phyloP scores from a whole-genome alignment of 2,329 filamentous ascomycete genomes.

The Scleromitrula shiraiana region DNA sequence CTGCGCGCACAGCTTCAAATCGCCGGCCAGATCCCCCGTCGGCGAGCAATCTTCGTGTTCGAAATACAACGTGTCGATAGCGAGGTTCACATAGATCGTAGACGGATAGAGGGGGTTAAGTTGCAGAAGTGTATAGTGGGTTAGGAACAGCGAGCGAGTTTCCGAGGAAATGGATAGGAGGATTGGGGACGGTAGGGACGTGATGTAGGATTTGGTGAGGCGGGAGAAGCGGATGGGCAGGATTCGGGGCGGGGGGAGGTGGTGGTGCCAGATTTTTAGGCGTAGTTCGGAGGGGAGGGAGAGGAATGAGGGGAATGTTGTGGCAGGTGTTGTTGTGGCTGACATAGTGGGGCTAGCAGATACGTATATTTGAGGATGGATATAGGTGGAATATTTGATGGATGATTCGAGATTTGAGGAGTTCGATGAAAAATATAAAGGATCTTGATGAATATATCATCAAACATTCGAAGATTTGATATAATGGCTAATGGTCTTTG shows the following conservation, averaged over 20 bases:
- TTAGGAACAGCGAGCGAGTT: conserved; percentile 10
- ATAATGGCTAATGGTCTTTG: too few species aligned
- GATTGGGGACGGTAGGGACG: background rate
- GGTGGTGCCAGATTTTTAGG: conserved; percentile 9
- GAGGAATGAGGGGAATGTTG: conserved; percentile 1
- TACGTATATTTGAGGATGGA: too few species aligned
- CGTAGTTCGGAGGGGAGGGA: conserved; percentile 9
- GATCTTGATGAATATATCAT: too few species aligned
- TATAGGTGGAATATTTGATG: too few species aligned
- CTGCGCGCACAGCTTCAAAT: conserved; percentile 5
- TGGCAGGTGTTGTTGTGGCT: background rate
- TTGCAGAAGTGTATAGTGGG: conserved; percentile 4
- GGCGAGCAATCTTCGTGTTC: conserved; percentile 14
- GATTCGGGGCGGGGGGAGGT: conserved; percentile 5
- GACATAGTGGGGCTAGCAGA: background rate
- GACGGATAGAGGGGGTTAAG: conserved; percentile 9
- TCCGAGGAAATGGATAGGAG: conserved; percentile 11
- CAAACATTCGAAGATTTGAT: too few species aligned
- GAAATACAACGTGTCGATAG: conserved; percentile 12
- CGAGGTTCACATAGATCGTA: conserved; percentile 13
- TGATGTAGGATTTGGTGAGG: conserved; percentile 5
- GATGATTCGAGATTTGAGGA: background rate
- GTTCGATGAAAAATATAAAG: background rate
- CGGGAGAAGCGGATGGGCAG: conserved; percentile 5
- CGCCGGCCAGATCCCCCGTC: conserved; percentile 6